phyloP scores from a whole-genome alignment of 257 asterid species.

The Solanum boliviense region DNA sequence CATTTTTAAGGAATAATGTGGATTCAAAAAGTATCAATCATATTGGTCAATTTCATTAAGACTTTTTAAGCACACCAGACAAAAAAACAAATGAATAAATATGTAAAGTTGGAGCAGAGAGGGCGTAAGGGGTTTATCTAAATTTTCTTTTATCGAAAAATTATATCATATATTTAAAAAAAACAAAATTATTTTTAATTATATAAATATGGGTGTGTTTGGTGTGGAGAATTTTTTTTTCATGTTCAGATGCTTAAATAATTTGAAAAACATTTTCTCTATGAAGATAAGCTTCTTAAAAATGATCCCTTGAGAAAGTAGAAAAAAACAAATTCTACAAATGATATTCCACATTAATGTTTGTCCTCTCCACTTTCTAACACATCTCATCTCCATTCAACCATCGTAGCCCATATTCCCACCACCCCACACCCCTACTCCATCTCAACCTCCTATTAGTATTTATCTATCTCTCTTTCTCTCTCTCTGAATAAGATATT shows the following conservation, averaged over 20 bases:
- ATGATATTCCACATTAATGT: no score
- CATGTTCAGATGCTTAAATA: neutral
- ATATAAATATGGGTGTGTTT: no score
- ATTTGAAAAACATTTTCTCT: no score
- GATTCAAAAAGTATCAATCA: neutral
- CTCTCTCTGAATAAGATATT: no score
- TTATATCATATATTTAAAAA: neutral
- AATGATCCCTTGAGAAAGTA: neutral
- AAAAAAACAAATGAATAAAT: neutral
- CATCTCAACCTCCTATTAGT: neutral
- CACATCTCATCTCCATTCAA: neutral
- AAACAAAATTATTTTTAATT: no score
- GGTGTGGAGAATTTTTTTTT: neutral
- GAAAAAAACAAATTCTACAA: neutral
- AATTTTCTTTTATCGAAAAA: neutral
- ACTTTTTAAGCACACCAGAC: neutral
- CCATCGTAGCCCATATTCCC: no score
- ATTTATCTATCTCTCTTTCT: no score
- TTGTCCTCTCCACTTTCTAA: neutral
- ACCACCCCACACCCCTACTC: no score
- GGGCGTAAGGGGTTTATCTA: fast-evolving
- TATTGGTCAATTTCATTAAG: neutral
- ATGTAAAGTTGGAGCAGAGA: no score
- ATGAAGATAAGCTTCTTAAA: no score
- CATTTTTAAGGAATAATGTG: neutral